Conservation (phyloP, 2,329 filamentous ascomycete genomes). For the Mycocentrospora acerina region DNA sequence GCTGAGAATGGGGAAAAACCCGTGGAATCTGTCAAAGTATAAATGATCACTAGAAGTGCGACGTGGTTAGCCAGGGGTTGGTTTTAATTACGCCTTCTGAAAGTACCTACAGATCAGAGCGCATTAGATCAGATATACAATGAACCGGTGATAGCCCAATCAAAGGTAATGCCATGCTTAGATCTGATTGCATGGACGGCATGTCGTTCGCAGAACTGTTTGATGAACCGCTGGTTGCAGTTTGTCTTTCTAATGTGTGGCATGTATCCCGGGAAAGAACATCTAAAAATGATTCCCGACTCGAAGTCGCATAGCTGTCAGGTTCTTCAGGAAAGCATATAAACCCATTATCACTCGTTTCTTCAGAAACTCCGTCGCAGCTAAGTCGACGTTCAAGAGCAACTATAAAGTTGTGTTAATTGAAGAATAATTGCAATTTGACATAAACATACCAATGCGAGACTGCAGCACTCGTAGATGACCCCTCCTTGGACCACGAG, state of each 20-base stretch:
- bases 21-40: constrained; percentile 3
- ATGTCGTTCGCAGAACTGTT: constrained; percentile 1
- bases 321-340: not conserved
- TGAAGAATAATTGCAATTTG: not conserved
- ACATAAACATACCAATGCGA: constrained; percentile 3
- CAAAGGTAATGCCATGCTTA: not conserved
- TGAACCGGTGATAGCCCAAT: not conserved
- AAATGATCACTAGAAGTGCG: constrained; percentile 1
- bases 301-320: not conserved
- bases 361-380: constrained; percentile 1
- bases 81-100: not conserved
- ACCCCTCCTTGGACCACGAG: constrained; percentile 3
- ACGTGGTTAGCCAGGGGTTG: not conserved
- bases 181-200: constrained; percentile 1
- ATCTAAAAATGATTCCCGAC: not conserved
- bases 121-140: constrained; percentile 2
- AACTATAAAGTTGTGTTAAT: not conserved
- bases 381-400: constrained; percentile 3
- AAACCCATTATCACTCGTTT: constrained; percentile 1
- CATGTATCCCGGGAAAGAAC: not conserved
- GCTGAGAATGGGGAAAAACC: constrained; percentile 4
- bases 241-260: not conserved
- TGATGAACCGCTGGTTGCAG: not conserved
- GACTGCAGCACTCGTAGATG: constrained; percentile 5
- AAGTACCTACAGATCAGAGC: constrained; percentile 1